Evolutionary conservation across 202 grass and related monocot genomes (phyloP), one percentile per base, ranked within the genome.

Genomic region (Bolboschoenoplectus hybrid): DNA sequence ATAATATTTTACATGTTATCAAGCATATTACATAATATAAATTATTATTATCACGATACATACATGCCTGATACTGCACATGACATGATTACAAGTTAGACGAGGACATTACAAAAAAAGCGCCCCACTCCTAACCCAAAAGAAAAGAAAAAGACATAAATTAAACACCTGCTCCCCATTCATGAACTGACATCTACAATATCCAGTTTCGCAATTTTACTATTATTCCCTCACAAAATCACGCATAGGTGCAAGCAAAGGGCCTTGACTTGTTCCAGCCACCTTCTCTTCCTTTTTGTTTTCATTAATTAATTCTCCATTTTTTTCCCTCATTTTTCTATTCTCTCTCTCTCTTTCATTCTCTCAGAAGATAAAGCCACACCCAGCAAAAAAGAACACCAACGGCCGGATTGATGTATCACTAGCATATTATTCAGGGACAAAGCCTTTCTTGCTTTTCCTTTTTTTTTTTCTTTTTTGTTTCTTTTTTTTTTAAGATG

Each of bases 21-120:
- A 64, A 63, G 39, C 53, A 26, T 26, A 82, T 65, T 65, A 26
- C 39, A 65, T 43, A 65, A 63, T 82, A 82, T 57, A 82, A 43
- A 63, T 46, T 78, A 78, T 57, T 57, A 36, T 57, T 39, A 39
- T 57, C 57, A 78, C 6, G 53, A 80, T 80, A 80, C 74, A 79
- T 79, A 58, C 75, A 80, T 43, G 53, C 11, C 75, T 38, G 38
- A 19, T 43, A 80, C 75, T 80, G 53, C 52, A 80, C 75, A 60
- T 41, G 36, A 77, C 53, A 60, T 43, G 36, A 77, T 77, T 56
- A 86, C 73, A 78, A 51, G 56, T 49, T 50, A 43, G 56, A 47
- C 57, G 58, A 79, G 71, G 84, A 77, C 72, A 86, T 79, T 79
- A 85, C 55, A 76, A 85, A 85, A 76, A 75, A 46, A 38, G 3